Percentiles rank a stretch among this genome's conserved stretches.
phyloP scores from a whole-genome alignment of 331 rosid species.

The Acacia pycnantha region DNA sequence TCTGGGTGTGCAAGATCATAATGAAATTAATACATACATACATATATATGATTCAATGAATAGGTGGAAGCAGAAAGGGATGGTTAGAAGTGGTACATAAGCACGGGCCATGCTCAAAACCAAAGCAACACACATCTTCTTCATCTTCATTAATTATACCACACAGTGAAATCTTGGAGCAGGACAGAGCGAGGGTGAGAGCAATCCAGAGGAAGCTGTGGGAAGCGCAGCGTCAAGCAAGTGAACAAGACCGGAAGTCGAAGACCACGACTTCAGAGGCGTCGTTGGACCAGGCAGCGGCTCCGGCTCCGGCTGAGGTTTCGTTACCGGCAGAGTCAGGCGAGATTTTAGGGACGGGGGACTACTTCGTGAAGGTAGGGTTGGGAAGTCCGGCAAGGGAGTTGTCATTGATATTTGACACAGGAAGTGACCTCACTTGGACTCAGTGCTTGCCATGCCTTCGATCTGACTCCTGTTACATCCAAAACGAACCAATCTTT shows the following conservation, averaged over 20 bases:
- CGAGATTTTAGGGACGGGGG: conserved; percentile 47
- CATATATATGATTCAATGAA: not conserved
- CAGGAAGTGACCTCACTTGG: conserved; percentile 66
- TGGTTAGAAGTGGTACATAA: conserved; percentile 43
- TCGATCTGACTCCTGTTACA: conserved; percentile 37
- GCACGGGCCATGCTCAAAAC: conserved; percentile 59
- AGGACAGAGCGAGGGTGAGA: conserved; percentile 30
- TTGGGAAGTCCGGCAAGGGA: conserved; percentile 61
- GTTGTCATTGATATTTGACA: conserved; percentile 64
- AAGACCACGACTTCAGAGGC: not conserved
- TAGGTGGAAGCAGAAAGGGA: conserved; percentile 31
- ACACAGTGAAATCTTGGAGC: conserved; percentile 33
- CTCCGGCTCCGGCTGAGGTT: not conserved
- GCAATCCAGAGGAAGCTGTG: conserved; percentile 33
- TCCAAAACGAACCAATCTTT: conserved; percentile 52
- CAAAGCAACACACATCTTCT: not conserved
- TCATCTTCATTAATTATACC: not conserved
- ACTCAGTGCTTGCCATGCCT: conserved; percentile 79
- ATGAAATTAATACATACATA: not conserved
- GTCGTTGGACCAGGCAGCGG: conserved; percentile 3
- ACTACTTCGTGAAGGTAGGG: conserved; percentile 65
- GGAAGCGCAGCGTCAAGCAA: not conserved
- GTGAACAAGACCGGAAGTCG: not conserved
- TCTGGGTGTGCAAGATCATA: not conserved
- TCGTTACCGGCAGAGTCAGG: conserved; percentile 64